Base-by-base conservation (phyloP, 2,329 filamentous ascomycete species). In the Orbilia ellipsospora region DNA sequence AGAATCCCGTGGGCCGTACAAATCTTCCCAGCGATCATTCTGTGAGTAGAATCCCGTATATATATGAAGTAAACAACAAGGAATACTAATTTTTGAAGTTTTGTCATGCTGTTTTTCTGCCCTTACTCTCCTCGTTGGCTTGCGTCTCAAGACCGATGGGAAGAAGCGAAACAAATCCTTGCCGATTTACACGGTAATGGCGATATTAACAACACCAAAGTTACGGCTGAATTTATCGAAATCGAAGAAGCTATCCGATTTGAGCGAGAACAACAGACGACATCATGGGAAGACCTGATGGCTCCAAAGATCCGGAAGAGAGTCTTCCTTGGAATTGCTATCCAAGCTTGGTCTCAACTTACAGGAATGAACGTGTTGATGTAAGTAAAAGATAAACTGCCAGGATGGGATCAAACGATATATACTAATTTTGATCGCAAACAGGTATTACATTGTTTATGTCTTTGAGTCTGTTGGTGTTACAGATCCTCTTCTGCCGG, bases 51-150 rank as follows among this genome's bases (percentile, higher is more conserved):
- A 50, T 2, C 2, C 12, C 12, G 23, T 23, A 2, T 4, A 23
- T 23, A 23, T 12, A 40, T 6, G 5, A 8, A 4, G 0, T n/a
- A 48, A 4, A 16, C 40, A 16, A 20, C 31, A 16, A 16, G 13
- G 16, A n/a, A 15, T 2, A 40, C 62, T 66, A 44, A 66, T 60
- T 7, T 57, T 7, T 48, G 2, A 83, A 66, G 62, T 4, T 69
- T 90, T 55, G 79, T 85, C 26, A 87, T 87, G 0, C 83, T 89
- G 18, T 85, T 88, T 80, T 89, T 89, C 82, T 86, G 90, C 78
- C 88, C 87, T 0, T 87, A 87, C 78, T 90, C 85, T 59, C 91
- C 91, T 0, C 86, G 90, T 63, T 92, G 90, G 90, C 83, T 92
- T 4, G 90, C 90, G 4, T 86, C 86, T 15, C 86, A 90, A 78